Evolutionary conservation across 371 early-diverging fungal genomes (phyloP).

Genomic region (Basidiobolus meristosporus): DNA sequence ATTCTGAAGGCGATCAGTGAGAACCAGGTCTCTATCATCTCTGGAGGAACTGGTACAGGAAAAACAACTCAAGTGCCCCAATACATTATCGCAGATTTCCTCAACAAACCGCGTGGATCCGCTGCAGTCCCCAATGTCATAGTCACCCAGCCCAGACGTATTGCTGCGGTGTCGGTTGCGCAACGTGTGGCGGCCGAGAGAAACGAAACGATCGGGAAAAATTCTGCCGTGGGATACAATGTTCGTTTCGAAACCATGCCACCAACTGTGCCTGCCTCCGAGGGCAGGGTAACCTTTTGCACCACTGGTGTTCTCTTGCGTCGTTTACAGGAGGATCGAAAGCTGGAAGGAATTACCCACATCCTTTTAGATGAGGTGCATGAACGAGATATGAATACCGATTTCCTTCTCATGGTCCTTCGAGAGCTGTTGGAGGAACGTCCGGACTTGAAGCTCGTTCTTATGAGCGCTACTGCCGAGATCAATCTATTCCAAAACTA

Average conservation of each 20-base stretch:
- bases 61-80: too few relatives aligned
- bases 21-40: too few relatives aligned
- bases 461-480: conserved; percentile 72
- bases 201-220: conserved; percentile 28
- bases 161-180: conserved; percentile 97
- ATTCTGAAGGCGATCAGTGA: too few relatives aligned
- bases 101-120: too few relatives aligned
- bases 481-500: conserved; percentile 33
- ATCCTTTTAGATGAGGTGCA: conserved; percentile 99
- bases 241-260: conserved; percentile 85
- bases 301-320: conserved; percentile 98
- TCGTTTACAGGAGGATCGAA: conserved; percentile 75
- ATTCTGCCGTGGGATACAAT: conserved; percentile 42
- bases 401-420: conserved; percentile 90
- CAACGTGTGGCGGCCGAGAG: conserved; percentile 87
- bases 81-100: too few relatives aligned
- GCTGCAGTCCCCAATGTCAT: too few relatives aligned
- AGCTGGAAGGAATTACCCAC: conserved; percentile 80
- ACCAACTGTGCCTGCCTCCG: conserved; percentile 62
- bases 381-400: conserved; percentile 95
- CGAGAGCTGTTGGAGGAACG: conserved; percentile 59
- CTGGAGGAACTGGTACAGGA: too few relatives aligned
- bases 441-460: conserved; percentile 19
- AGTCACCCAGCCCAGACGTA: conserved; percentile 98
- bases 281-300: too few relatives aligned